Conservation (phyloP, 225 moss, liverwort and hornwort genomes). For the Pseudoscleropodium purum region DNA sequence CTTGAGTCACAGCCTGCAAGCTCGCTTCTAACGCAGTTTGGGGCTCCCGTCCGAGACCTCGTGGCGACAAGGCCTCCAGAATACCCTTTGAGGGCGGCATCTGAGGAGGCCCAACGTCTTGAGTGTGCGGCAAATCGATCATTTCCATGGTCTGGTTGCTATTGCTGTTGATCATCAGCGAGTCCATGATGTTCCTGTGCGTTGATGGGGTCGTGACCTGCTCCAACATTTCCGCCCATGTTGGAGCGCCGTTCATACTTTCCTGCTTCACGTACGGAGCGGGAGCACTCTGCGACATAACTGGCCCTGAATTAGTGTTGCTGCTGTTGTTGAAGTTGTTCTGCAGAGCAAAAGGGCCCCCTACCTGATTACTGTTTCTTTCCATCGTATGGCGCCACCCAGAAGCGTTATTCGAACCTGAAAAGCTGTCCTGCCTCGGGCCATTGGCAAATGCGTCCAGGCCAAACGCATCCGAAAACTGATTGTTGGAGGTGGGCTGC, state of each 20-base stretch:
- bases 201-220: slow-evolving; percentile 32
- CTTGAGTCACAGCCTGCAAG: slow-evolving; percentile 66
- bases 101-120: slow-evolving; percentile 13
- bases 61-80: slow-evolving; percentile 60
- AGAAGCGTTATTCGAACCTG: neutral
- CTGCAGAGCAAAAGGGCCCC: neutral
- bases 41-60: slow-evolving; percentile 76
- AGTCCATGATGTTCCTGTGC: slow-evolving; percentile 22
- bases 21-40: slow-evolving; percentile 70
- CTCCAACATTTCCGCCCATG: slow-evolving; percentile 48
- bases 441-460: slow-evolving; percentile 18
- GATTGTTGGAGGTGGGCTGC: slow-evolving; percentile 1
- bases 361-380: neutral
- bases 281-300: neutral
- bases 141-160: slow-evolving; percentile 12
- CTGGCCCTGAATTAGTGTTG: neutral
- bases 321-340: neutral
- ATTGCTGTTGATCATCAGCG: slow-evolving; percentile 10
- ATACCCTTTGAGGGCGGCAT: slow-evolving; percentile 56
- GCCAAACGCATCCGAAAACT: slow-evolving; percentile 25
- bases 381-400: neutral
- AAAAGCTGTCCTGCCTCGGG: slow-evolving; percentile 13
- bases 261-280: slow-evolving; percentile 44
- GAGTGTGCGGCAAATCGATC: neutral
- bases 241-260: slow-evolving; percentile 19